Evolutionary conservation across 2,329 filamentous ascomycete species (phyloP).

Genomic region (Cladophialophora yegresii): DNA sequence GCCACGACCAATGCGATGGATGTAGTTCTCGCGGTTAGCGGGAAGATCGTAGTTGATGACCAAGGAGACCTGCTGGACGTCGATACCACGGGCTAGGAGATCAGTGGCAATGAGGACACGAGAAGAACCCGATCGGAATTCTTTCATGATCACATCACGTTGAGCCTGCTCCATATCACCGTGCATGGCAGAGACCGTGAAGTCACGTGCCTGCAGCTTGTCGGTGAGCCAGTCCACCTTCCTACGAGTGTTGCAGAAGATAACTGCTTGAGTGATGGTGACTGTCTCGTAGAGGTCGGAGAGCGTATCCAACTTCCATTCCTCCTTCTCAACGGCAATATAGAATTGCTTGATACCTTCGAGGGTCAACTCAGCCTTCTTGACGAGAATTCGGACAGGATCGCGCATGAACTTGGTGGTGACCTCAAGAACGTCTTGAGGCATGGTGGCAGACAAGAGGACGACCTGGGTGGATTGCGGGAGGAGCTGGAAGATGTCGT

Average conservation of each 20-base stretch:
- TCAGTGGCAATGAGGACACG: slow-evolving; percentile 99
- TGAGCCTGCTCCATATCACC: slow-evolving; percentile 98
- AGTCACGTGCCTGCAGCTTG: slow-evolving; percentile 97
- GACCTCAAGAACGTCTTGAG: slow-evolving; percentile 97
- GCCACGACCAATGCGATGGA: slow-evolving; percentile 98
- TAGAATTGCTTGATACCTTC: slow-evolving; percentile 99
- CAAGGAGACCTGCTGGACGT: slow-evolving; percentile 98
- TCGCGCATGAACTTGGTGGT: slow-evolving; percentile 99
- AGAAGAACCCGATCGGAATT: slow-evolving; percentile 98
- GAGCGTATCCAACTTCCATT: slow-evolving; percentile 99
- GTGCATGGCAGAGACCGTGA: slow-evolving; percentile 99
- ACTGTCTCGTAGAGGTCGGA: slow-evolving; percentile 99
- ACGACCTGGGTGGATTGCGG: slow-evolving; percentile 98
- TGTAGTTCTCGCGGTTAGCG: slow-evolving; percentile 99
- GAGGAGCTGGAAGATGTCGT: slow-evolving; percentile 99
- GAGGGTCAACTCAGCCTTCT: slow-evolving; percentile 99
- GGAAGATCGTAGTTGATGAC: slow-evolving; percentile 99
- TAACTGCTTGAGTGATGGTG: slow-evolving; percentile 98
- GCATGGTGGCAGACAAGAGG: slow-evolving; percentile 96
- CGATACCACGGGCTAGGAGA: slow-evolving; percentile 97
- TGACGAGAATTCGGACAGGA: slow-evolving; percentile 97
- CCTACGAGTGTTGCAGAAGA: slow-evolving; percentile 99
- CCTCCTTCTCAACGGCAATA: slow-evolving; percentile 99
- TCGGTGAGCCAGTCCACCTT: slow-evolving; percentile 99
- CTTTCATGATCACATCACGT: slow-evolving; percentile 99